Evolutionary conservation across 2,329 filamentous ascomycete species (phyloP).

Genomic region (Xylariaceae sp.): DNA sequence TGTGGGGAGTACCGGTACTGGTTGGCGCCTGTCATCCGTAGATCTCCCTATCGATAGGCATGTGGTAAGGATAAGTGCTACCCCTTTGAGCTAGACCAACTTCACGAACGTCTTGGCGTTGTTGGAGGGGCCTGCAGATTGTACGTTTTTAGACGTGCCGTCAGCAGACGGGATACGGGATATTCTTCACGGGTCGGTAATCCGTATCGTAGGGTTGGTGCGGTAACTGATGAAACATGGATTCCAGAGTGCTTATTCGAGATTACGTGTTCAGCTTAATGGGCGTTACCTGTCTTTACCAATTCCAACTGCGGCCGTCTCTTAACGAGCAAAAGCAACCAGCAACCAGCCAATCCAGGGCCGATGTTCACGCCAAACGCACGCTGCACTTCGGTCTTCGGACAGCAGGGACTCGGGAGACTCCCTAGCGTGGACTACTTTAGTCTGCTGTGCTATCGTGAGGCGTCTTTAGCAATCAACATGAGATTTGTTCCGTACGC

Average conservation of each 20-base stretch:
- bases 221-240: background rate
- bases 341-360: background rate
- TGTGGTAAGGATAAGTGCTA: background rate
- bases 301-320: background rate
- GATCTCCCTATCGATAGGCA: background rate
- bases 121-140: no score
- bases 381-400: background rate
- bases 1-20: background rate
- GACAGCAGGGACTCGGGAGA: background rate
- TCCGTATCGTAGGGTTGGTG: no score
- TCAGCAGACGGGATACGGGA: no score
- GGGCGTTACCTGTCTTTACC: background rate
- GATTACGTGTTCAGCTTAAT: background rate
- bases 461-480: constrained; percentile 2
- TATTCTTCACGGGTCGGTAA: no score
- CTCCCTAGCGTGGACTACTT: background rate
- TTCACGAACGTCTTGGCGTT: background rate
- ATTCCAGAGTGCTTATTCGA: background rate
- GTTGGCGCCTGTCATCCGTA: background rate
- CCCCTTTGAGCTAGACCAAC: background rate
- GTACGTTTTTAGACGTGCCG: no score
- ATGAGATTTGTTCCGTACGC: constrained; percentile 4
- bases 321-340: background rate
- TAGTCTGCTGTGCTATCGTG: constrained; percentile 6
- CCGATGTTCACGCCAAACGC: background rate